Conservation (phyloP, 2,329 filamentous ascomycete species). For the Pyricularia pennisetigena region DNA sequence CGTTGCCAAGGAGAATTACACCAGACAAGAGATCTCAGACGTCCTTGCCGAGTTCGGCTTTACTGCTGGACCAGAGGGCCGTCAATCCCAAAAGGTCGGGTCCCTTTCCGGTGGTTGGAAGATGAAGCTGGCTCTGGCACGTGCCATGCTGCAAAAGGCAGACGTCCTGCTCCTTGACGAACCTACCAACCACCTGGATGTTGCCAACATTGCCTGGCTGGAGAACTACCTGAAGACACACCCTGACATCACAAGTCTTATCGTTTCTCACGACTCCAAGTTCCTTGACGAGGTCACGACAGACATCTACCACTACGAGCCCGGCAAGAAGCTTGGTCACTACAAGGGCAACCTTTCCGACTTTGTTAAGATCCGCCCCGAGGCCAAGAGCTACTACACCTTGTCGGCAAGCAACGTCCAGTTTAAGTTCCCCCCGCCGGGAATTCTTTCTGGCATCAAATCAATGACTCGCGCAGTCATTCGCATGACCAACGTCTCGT, state of each 20-base stretch:
- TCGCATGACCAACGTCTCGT: conserved; percentile 85
- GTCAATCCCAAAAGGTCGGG: conserved; percentile 82
- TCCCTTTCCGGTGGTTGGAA: conserved; percentile 98
- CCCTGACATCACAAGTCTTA: conserved; percentile 91
- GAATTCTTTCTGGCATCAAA: conserved; percentile 91
- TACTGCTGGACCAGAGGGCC: conserved; percentile 77
- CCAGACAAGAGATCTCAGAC: conserved; percentile 58
- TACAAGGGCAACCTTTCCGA: conserved; percentile 75
- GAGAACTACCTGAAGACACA: conserved; percentile 94
- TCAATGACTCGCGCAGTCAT: conserved; percentile 89
- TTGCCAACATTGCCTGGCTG: conserved; percentile 91
- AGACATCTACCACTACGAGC: conserved; percentile 98
- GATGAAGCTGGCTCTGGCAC: conserved; percentile 96
- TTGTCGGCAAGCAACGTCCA: conserved; percentile 78
- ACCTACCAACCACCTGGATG: conserved; percentile 97
- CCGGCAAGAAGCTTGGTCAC: conserved; percentile 81
- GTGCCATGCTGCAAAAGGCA: conserved; percentile 94
- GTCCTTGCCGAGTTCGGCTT: conserved; percentile 92
- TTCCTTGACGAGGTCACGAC: conserved; percentile 97
- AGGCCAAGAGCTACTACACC: conserved; percentile 97
- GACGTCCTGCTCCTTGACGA: conserved; percentile 95
- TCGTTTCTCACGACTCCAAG: conserved; percentile 95
- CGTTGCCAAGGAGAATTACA: conserved; percentile 66
- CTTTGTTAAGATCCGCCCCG: conserved; percentile 83
- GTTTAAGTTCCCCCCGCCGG: conserved; percentile 97